A percentile compares a stretch with the other conserved stretches of the same genome.
These are phyloP conservation scores for Claviceps africana DNA, from an alignment of 2,329 filamentous ascomycete species.

Conservation along the genomic window DNA sequence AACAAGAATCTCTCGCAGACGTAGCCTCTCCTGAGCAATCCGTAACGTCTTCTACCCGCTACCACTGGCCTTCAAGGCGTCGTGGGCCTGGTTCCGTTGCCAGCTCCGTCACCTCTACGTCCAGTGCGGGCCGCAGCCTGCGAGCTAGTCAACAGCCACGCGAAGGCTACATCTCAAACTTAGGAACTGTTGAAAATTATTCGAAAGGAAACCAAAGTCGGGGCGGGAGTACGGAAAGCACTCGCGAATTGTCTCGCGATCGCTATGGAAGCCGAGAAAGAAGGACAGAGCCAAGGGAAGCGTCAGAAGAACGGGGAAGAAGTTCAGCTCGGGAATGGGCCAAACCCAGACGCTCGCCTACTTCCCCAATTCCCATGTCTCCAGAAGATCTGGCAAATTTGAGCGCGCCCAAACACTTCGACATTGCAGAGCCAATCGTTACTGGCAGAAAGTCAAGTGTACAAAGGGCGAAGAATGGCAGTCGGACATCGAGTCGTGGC, in stretches of 20 bases:
- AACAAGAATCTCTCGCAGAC: constrained; percentile 35
- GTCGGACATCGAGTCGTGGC: constrained; percentile 36
- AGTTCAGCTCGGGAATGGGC: constrained; percentile 50
- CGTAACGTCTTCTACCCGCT: constrained; percentile 36
- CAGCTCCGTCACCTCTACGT: constrained; percentile 43
- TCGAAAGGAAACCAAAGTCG: constrained; percentile 40
- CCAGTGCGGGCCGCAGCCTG: constrained; percentile 35
- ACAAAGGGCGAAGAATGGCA: constrained; percentile 20
- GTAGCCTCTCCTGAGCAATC: constrained; percentile 44
- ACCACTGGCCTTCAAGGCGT: constrained; percentile 40
- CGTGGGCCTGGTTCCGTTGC: constrained; percentile 41
- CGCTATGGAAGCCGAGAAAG: constrained; percentile 35
- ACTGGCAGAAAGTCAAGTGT: constrained; percentile 30
- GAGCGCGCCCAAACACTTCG: constrained; percentile 29
- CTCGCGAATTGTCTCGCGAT: constrained; percentile 26
- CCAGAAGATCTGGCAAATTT: constrained; percentile 66
- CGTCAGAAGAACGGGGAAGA: constrained; percentile 58
- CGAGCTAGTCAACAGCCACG: constrained; percentile 46
- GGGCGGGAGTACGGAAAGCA: constrained; percentile 36
- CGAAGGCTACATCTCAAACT: constrained; percentile 74
- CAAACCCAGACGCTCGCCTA: constrained; percentile 74
- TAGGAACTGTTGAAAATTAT: constrained; percentile 62
- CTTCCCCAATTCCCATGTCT: constrained; percentile 87
- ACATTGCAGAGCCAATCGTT: constrained; percentile 27
- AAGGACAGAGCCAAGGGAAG: constrained; percentile 41